A percentile compares a stretch with the other conserved stretches of the same genome.
Evolutionary conservation across 2,329 filamentous ascomycete species (phyloP).

Genomic region (Hymenoscyphus occultus): DNA sequence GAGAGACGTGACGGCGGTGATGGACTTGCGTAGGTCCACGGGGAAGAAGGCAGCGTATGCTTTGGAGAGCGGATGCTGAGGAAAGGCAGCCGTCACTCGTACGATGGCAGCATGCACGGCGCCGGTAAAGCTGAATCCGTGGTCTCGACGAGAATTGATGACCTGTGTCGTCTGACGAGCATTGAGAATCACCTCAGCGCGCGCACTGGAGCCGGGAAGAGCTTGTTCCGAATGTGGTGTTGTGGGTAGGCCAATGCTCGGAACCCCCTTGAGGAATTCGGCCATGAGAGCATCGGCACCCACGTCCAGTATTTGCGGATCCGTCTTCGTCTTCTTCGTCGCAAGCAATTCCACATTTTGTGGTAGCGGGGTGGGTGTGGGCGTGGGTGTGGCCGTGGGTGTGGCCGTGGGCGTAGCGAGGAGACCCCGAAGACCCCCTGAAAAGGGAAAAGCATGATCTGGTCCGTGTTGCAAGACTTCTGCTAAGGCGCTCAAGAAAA

Average conservation of each 20-base stretch:
- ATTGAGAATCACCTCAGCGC: background rate
- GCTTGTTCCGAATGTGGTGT: constrained; percentile 3
- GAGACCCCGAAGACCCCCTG: background rate
- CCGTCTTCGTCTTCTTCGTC: no score
- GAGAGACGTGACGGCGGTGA: background rate
- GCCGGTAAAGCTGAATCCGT: constrained; percentile 7
- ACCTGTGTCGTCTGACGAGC: background rate
- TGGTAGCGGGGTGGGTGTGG: no score
- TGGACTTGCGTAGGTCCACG: constrained; percentile 5
- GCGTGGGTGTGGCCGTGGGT: background rate
- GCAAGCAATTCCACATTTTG: constrained; percentile 2
- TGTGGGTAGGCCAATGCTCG: constrained; percentile 6
- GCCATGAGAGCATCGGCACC: constrained; percentile 6
- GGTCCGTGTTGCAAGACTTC: constrained; percentile 3
- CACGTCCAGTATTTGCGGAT: background rate
- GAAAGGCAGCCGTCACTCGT: constrained; percentile 5
- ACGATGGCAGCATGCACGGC: constrained; percentile 6
- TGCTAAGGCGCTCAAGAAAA: background rate
- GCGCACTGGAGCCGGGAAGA: constrained; percentile 3
- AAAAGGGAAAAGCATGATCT: background rate
- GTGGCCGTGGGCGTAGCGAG: background rate
- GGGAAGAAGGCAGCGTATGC: constrained; percentile 9
- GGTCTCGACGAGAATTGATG: background rate
- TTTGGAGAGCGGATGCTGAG: constrained; percentile 7
- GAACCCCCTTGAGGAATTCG: background rate